These are phyloP conservation scores for Darksidea phi DNA, from an alignment of 495 filamentous ascomycete species.

Conservation along the genomic window DNA sequence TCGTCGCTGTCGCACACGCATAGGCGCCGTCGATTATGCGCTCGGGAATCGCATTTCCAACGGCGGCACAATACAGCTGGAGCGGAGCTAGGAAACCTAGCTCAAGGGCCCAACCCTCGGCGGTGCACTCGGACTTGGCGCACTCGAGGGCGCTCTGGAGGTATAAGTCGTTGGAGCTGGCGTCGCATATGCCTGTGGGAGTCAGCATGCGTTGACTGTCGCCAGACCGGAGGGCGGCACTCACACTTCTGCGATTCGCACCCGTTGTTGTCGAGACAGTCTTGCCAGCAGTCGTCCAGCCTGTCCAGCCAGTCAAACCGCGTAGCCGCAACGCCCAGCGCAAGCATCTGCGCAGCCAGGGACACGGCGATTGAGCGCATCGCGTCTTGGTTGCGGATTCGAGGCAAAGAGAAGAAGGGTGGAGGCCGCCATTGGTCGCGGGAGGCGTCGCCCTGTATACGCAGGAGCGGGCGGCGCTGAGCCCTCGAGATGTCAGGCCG, in stretches of 20 bases:
- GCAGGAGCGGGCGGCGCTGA: too few relatives aligned
- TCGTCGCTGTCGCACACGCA: background rate
- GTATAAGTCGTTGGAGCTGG: slow-evolving; percentile 11
- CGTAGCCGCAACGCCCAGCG: background rate
- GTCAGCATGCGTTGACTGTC: background rate
- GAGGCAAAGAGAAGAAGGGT: too few relatives aligned
- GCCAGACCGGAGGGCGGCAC: background rate
- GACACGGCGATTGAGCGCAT: slow-evolving; percentile 6
- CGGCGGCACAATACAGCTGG: slow-evolving; percentile 11
- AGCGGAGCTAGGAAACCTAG: slow-evolving; percentile 8
- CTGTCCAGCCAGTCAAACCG: slow-evolving; percentile 11
- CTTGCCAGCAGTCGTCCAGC: slow-evolving; percentile 19
- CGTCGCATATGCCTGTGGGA: slow-evolving; percentile 19
- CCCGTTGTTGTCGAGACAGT: slow-evolving; percentile 12
- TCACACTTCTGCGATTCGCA: slow-evolving; percentile 18
- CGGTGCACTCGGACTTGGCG: background rate
- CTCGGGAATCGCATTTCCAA: slow-evolving; percentile 15
- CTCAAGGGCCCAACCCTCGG: background rate
- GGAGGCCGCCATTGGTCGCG: too few relatives aligned
- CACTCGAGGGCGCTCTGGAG: slow-evolving; percentile 5
- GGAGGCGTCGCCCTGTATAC: too few relatives aligned
- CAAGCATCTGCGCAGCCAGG: background rate
- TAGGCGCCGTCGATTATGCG: slow-evolving; percentile 14
- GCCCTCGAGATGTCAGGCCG: too few relatives aligned
- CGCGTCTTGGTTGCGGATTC: slow-evolving; percentile 1